A percentile compares a stretch with the other conserved stretches of the same genome.
Evolutionary conservation across 2,329 filamentous ascomycete genomes (phyloP).

Genomic region (Arthrobotrys musiformis): DNA sequence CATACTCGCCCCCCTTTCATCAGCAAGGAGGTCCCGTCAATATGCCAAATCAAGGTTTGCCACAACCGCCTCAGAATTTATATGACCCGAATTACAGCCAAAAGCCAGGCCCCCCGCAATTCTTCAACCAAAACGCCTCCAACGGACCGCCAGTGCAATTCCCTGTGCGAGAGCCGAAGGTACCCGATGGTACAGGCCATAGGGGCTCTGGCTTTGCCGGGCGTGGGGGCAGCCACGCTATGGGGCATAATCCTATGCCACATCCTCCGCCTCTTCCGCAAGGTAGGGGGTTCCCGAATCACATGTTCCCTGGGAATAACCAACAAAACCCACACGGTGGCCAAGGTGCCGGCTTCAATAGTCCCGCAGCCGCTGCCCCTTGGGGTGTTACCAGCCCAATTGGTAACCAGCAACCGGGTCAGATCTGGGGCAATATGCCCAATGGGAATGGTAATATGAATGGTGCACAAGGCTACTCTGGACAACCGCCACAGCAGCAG

Average conservation of each 20-base stretch:
- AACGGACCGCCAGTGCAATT: constrained; percentile 26
- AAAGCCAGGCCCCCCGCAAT: constrained; percentile 35
- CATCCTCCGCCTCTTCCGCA: constrained; percentile 21
- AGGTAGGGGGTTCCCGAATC: constrained; percentile 34
- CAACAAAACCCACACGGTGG: constrained; percentile 28
- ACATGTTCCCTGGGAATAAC: constrained; percentile 39
- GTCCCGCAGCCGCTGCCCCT: constrained; percentile 47
- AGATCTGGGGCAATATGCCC: constrained; percentile 39
- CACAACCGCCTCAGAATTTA: constrained; percentile 18
- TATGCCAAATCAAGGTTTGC: constrained; percentile 31
- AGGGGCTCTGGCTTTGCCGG: constrained; percentile 45
- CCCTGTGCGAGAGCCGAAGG: constrained; percentile 48
- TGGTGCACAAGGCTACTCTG: constrained; percentile 20
- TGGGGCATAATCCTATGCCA: constrained; percentile 14
- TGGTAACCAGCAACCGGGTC: constrained; percentile 29
- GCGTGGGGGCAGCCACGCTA: constrained; percentile 17
- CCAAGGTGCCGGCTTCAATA: constrained; percentile 45
- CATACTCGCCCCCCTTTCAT: constrained; percentile 31
- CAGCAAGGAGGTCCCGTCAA: constrained; percentile 9
- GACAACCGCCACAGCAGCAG: constrained; percentile 44
- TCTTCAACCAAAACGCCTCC: constrained; percentile 34
- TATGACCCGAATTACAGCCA: constrained; percentile 52
- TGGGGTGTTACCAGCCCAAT: constrained; percentile 51
- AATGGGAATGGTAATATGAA: constrained; percentile 45
- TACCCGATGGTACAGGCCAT: constrained; percentile 46